Percentiles rank a stretch among this genome's conserved stretches.
phyloP scores from a whole-genome alignment of 768 basidiomycete species.

The Mycena epipterygia region DNA sequence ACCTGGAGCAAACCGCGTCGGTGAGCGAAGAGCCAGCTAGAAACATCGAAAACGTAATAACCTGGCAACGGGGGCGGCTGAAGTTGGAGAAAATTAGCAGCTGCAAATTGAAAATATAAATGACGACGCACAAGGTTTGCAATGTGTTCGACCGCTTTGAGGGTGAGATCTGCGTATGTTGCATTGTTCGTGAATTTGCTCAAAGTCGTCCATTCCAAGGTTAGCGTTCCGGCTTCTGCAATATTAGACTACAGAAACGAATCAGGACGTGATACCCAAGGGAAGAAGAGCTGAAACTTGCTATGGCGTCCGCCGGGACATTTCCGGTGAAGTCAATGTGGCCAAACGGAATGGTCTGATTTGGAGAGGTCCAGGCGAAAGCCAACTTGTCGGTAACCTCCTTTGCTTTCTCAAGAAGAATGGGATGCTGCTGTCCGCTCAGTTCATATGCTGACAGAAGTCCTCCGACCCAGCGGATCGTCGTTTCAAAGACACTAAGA shows the following conservation, averaged over 20 bases:
- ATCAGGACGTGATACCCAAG: not conserved
- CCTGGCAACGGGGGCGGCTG: not conserved
- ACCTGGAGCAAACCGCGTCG: constrained; percentile 44
- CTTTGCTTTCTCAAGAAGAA: constrained; percentile 72
- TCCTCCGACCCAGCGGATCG: constrained; percentile 80
- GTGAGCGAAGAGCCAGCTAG: not conserved
- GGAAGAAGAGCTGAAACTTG: not conserved
- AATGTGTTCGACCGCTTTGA: constrained; percentile 66
- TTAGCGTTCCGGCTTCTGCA: constrained; percentile 69
- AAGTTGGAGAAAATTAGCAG: not conserved
- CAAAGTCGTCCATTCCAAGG: constrained; percentile 68
- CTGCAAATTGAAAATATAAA: not conserved
- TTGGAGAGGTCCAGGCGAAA: constrained; percentile 75
- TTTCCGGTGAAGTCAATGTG: constrained; percentile 53
- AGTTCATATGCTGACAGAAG: constrained; percentile 79
- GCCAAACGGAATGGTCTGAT: constrained; percentile 59
- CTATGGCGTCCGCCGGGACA: not conserved
- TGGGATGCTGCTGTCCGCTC: constrained; percentile 62
- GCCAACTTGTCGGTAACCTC: constrained; percentile 74
- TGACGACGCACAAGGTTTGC: constrained; percentile 53
- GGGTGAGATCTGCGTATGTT: constrained; percentile 69
- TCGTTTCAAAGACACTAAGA: constrained; percentile 78
- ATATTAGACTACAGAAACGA: constrained; percentile 56
- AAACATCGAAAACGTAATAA: not conserved
- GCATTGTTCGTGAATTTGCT: constrained; percentile 71